Base-by-base conservation (phyloP, 2,329 filamentous ascomycete genomes). In the Rasamsonia emersonii region DNA sequence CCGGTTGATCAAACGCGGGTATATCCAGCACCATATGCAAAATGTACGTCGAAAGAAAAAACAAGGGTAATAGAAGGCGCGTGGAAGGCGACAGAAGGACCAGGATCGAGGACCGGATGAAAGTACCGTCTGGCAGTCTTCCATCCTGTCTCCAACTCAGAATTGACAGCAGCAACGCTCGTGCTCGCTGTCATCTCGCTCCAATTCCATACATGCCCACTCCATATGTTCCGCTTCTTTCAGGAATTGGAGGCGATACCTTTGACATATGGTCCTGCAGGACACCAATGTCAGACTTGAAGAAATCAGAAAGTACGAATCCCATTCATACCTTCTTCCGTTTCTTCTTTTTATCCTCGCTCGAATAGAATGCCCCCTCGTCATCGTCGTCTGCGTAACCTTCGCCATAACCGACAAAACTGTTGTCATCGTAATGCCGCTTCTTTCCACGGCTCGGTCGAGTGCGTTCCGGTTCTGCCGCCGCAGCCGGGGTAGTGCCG, bases 381-480 rank as follows among this genome's bases (percentile, higher is more conserved):
- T 59, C 57, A 36, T 68, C 65, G 35, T 66, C 63, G 47, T 70
- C 66, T 15, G 61, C 59, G 45, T 57, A 69, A 13, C 65, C 66
- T 55, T 68, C 64, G 32, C 63, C 65, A 39, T 70, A 69, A 2
- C 66, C 66, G 33, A 64, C 63, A 46, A 67, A 70, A 43, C 64
- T 69, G 39, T 62, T 61, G 28, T 70, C 66, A 42, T 65, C 63
- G 42, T 70, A 70, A 43, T 66, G 55, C 45, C 67, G 62, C 49
- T 68, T 68, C 23, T 62, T 62, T 27, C 61, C 57, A 14, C 66
- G 64, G 39, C 58, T 64, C 9, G 65, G 58, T 24, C 67, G 53
- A 24, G 41, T 28, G 11, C 56, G 48, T 13, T 60, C 59, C 15
- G 44, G 30, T 30, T 64, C 64, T 4, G 48, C 33, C 10, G 43